These are phyloP conservation scores for Ustilago bromivora DNA, from an alignment of 1,284 basidiomycete genomes.

Conservation along the genomic window DNA sequence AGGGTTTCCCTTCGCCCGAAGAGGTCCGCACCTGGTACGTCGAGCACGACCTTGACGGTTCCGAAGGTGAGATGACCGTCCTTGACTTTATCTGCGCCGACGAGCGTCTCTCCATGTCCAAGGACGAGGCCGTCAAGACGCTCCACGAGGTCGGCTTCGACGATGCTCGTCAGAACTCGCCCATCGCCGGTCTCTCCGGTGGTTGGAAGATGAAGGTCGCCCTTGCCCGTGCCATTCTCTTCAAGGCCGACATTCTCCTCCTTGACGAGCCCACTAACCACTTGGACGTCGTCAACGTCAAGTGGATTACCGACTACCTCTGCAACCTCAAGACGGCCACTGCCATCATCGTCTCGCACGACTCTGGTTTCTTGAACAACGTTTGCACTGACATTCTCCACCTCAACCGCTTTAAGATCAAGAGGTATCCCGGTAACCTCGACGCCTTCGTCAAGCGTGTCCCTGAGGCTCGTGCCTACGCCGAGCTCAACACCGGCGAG, in stretches of 20 bases:
- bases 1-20: constrained; percentile 70
- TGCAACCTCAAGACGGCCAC: constrained; percentile 59
- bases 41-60: constrained; percentile 70
- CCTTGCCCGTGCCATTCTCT: constrained; percentile 69
- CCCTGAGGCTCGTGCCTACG: constrained; percentile 68
- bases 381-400: constrained; percentile 70
- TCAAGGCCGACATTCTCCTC: constrained; percentile 70
- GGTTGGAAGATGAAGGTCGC: constrained; percentile 71
- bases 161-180: constrained; percentile 64
- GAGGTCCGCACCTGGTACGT: constrained; percentile 70
- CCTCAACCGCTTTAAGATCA: constrained; percentile 70
- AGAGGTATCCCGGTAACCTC: constrained; percentile 69
- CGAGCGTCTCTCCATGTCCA: constrained; percentile 63
- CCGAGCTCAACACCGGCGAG: constrained; percentile 69
- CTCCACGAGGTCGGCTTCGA: constrained; percentile 69
- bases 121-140: constrained; percentile 60
- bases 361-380: constrained; percentile 69
- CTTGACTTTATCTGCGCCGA: constrained; percentile 68
- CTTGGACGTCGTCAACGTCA: constrained; percentile 70
- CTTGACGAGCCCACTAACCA: constrained; percentile 70
- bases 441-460: constrained; percentile 69
- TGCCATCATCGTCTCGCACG: constrained; percentile 70
- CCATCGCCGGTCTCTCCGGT: constrained; percentile 69
- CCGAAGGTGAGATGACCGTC: constrained; percentile 68
- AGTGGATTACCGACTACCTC: constrained; percentile 70